Percentiles rank a stretch among this genome's conserved stretches.
phyloP scores from a whole-genome alignment of 1,284 basidiomycete genomes.

The Abortiporus biennis region DNA sequence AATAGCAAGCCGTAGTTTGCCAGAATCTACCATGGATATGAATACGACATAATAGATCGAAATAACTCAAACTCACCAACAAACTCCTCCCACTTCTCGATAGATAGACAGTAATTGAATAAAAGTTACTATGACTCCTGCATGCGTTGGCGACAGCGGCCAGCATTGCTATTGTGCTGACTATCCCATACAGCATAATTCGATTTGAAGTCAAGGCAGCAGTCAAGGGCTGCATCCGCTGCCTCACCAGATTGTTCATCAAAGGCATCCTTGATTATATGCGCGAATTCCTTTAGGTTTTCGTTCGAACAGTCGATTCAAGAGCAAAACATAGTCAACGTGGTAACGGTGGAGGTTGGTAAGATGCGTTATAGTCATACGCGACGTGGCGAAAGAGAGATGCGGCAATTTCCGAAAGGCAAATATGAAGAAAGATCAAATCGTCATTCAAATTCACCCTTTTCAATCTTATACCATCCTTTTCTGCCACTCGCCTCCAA shows the following conservation, averaged over 20 bases:
- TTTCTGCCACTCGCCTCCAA: too few species aligned
- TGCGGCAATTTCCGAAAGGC: too few species aligned
- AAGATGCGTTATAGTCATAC: too few species aligned
- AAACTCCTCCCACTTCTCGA: conserved; percentile 87
- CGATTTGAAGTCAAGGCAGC: conserved; percentile 53
- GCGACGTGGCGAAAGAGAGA: too few species aligned
- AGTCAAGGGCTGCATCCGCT: conserved; percentile 36
- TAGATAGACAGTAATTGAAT: conserved; percentile 88
- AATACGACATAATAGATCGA: conserved; percentile 2
- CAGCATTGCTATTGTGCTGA: conserved; percentile 68
- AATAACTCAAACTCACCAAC: conserved; percentile 48
- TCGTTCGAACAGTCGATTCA: neutral
- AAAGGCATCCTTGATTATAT: conserved; percentile 29
- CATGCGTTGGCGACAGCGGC: conserved; percentile 77
- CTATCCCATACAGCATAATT: conserved; percentile 60
- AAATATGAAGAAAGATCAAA: too few species aligned
- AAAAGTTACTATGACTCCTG: conserved; percentile 87
- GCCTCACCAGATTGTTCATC: conserved; percentile 31
- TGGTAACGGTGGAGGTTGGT: neutral
- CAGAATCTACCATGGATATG: conserved; percentile 60
- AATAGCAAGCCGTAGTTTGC: conserved; percentile 87
- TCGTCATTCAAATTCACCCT: too few species aligned
- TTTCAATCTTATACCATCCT: too few species aligned
- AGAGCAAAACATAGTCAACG: neutral
- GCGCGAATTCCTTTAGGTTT: neutral